Evolutionary conservation across 768 basidiomycete genomes (phyloP), one percentile per base, ranked within the genome.

Genomic region (Mycena albidolilacea): DNA sequence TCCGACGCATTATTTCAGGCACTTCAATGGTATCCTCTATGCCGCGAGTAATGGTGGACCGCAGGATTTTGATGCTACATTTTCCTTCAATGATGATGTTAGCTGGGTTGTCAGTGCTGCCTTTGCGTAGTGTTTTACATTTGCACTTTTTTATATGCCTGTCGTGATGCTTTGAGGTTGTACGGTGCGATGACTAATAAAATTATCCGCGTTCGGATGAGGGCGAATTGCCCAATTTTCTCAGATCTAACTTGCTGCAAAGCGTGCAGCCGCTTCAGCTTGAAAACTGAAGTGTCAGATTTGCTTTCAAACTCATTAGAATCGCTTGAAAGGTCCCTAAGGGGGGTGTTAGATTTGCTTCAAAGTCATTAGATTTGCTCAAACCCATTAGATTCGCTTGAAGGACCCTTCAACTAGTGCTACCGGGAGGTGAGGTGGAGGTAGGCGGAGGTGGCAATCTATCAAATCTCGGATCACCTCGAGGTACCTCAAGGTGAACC

Each of bases 301-400:
- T 48, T 48, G 46, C 46, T 48, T 48, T n/a, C 46, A 48, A 48
- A 48, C 46, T 48, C 46, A 48, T 48, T 48, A 48, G 46, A 48
- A 48, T 48, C 46, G 17, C 46, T 48, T 48, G 46, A 48, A 48
- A 48, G 46, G 46, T 14, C 46, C 46, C 46, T 48, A 48, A 48
- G 46, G 46, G 46, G 17, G 46, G 46, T 48, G 46, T 48, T 48
- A 48, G 46, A 48, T 48, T 48, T 48, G 46, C 46, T 48, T 48
- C 46, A 48, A 48, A 48, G 46, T 48, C 46, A 48, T 48, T 48
- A 48, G 46, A 48, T 48, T 48, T 48, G 8, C 46, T 48, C 46
- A 48, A 48, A 48, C 10, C 46, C 46, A 48, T 48, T 48, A 48
- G 46, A 48, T 48, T 48, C 46, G 46, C 46, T 48, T 48, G 46